Conservation (phyloP, 179 eudicot species). For the Amaranthus tricolor region DNA sequence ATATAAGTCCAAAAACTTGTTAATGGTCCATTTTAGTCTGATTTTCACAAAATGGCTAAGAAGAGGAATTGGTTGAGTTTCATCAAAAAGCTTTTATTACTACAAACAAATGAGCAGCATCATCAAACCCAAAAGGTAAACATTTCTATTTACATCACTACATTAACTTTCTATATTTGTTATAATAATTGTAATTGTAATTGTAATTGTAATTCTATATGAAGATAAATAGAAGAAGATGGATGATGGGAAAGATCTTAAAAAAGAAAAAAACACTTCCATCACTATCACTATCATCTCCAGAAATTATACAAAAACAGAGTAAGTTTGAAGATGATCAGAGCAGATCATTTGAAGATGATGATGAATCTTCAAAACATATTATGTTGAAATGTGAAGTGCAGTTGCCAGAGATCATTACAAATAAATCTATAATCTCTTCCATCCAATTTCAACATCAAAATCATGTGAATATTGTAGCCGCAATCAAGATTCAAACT, state of each 20-base stretch:
- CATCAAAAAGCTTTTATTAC: constrained; percentile 47
- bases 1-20: not conserved
- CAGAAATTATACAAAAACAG: constrained; percentile 8
- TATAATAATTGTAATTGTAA: not conserved
- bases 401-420: not conserved
- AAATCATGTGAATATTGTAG: constrained; percentile 26
- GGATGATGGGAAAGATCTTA: constrained; percentile 23
- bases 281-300: constrained; percentile 8
- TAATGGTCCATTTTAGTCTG: not conserved
- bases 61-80: constrained; percentile 55
- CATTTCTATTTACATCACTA: not conserved
- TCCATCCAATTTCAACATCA: not conserved
- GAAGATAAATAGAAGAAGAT: constrained; percentile 31
- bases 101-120: constrained; percentile 32
- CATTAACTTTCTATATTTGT: not conserved
- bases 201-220: not conserved
- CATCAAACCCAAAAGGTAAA: constrained; percentile 40
- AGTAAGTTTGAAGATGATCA: constrained; percentile 9
- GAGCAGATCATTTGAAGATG: not conserved
- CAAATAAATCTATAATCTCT: not conserved
- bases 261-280: constrained; percentile 25
- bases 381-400: too few species aligned
- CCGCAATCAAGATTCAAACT: constrained; percentile 69
- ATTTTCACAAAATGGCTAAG: constrained; percentile 44
- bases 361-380: constrained; percentile 1